phyloP scores from a whole-genome alignment of 2,329 filamentous ascomycete genomes.

The Nemania abortiva region DNA sequence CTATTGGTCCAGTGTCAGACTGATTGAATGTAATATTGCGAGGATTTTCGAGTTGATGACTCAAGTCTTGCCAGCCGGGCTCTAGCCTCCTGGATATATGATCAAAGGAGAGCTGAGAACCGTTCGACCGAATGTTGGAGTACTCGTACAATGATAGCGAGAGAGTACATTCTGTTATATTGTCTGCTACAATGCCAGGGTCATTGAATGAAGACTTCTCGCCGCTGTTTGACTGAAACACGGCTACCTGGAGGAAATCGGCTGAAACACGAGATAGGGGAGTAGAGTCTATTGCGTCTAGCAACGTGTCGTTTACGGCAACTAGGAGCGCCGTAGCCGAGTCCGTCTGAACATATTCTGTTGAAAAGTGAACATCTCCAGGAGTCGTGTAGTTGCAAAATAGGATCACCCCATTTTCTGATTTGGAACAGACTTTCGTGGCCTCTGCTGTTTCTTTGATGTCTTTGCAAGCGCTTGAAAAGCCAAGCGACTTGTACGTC shows the following conservation, averaged over 20 bases:
- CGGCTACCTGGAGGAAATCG: constrained; percentile 29
- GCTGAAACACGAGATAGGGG: neutral
- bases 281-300: neutral
- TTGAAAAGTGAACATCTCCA: constrained; percentile 19
- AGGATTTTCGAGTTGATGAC: neutral
- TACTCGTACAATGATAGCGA: constrained; percentile 34
- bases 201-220: constrained; percentile 22
- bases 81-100: constrained; percentile 13
- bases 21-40: constrained; percentile 23
- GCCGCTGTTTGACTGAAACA: constrained; percentile 29
- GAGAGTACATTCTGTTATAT: constrained; percentile 34
- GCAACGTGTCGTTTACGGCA: constrained; percentile 28
- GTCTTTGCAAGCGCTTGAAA: constrained; percentile 31
- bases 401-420: neutral
- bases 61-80: neutral
- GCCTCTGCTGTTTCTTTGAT: constrained; percentile 26
- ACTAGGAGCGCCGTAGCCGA: constrained; percentile 32
- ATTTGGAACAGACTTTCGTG: constrained; percentile 22
- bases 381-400: constrained; percentile 36
- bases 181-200: constrained; percentile 14
- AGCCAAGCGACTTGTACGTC: constrained; percentile 31
- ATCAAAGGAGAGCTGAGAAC: constrained; percentile 22
- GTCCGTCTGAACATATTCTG: constrained; percentile 20
- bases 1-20: constrained; percentile 22
- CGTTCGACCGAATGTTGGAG: constrained; percentile 26